Conservation (phyloP, 2,329 filamentous ascomycete genomes). For the Phyllosticta citriasiana region DNA sequence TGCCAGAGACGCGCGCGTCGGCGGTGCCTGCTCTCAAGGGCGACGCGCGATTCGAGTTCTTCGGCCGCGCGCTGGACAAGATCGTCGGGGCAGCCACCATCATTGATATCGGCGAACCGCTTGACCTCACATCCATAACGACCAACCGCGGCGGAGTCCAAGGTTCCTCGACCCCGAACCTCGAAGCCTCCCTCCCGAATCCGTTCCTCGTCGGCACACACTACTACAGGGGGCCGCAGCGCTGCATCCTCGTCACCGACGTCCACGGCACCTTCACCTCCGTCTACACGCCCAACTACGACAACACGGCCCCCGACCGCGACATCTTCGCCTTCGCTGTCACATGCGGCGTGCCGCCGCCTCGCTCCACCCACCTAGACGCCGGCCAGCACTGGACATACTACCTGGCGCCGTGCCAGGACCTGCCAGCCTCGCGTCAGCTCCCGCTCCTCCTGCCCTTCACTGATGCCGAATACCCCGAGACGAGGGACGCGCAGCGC, state of each 20-base stretch:
- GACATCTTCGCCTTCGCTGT: neutral
- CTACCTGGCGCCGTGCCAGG: neutral
- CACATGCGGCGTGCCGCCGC: neutral
- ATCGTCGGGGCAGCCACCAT: no score
- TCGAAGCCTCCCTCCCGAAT: no score
- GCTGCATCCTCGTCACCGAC: neutral
- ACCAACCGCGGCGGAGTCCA: no score
- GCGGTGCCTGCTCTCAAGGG: no score
- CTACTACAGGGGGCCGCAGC: neutral
- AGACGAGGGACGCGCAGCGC: no score
- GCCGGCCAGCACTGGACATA: neutral
- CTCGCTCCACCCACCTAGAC: neutral
- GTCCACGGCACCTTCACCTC: neutral
- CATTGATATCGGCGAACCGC: no score
- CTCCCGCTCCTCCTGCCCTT: neutral
- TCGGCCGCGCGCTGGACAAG: no score
- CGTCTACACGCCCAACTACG: neutral
- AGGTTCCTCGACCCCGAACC: no score
- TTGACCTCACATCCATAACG: no score
- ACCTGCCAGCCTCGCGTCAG: neutral
- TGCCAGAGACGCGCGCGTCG: no score
- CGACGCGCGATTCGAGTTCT: no score
- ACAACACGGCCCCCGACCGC: neutral
- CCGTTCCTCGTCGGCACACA: no score
- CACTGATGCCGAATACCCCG: neutral